Conservation (phyloP, 345 rosid species). For the Punica granatum region DNA sequence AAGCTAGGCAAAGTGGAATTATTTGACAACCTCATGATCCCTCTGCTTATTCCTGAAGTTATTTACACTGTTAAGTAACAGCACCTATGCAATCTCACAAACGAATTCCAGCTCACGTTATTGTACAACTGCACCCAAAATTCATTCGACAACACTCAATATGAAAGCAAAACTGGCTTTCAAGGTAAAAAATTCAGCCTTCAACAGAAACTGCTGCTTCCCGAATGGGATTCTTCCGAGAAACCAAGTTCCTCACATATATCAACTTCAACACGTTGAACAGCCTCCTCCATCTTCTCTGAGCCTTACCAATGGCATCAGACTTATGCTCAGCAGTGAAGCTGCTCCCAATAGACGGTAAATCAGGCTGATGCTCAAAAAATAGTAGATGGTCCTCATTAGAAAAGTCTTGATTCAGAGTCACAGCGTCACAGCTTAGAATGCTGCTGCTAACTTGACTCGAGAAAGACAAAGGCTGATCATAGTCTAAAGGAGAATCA, state of each 20-base stretch:
- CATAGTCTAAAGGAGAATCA: slow-evolving; percentile 42
- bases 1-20: no score
- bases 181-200: background rate
- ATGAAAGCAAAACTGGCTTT: background rate
- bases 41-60: no score
- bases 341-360: slow-evolving; percentile 45
- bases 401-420: slow-evolving; percentile 51
- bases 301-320: slow-evolving; percentile 43
- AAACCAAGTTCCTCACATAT: slow-evolving; percentile 32
- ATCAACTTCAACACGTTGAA: slow-evolving; percentile 80
- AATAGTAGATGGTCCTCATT: slow-evolving; percentile 62
- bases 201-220: background rate
- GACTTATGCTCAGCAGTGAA: slow-evolving; percentile 35
- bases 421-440: slow-evolving; percentile 44
- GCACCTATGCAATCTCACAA: background rate
- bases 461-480: slow-evolving; percentile 35
- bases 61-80: no score
- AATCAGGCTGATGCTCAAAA: slow-evolving; percentile 53
- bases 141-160: background rate
- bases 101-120: background rate
- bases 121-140: background rate
- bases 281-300: slow-evolving; percentile 83
- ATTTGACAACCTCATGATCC: no score
- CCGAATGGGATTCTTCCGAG: background rate
- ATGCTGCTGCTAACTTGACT: slow-evolving; percentile 32